phyloP scores from a whole-genome alignment of 495 filamentous ascomycete genomes.

The Halenospora varia region DNA sequence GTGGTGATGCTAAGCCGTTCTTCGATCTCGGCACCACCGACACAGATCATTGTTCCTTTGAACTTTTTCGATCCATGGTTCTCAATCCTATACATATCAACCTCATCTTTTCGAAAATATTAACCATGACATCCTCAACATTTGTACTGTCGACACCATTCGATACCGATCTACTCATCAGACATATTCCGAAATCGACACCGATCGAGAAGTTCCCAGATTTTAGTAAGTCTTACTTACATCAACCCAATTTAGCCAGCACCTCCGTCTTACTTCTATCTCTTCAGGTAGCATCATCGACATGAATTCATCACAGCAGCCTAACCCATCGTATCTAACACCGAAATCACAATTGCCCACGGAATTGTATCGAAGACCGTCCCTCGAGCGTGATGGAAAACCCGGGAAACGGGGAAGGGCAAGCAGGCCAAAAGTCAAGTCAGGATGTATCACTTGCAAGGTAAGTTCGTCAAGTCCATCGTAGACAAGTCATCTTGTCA shows the following conservation, averaged over 20 bases:
- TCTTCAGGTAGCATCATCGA: not conserved
- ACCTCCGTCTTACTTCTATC: not conserved
- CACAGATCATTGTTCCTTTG: constrained; percentile 5
- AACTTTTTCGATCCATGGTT: not conserved
- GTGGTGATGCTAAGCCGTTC: constrained; percentile 7
- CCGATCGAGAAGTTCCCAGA: not conserved
- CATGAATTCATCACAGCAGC: not conserved
- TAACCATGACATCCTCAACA: not conserved
- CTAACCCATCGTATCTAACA: not conserved
- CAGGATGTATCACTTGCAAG: constrained; percentile 25
- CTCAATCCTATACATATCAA: constrained; percentile 5
- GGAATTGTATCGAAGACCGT: constrained; percentile 6
- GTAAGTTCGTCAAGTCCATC: constrained; percentile 3
- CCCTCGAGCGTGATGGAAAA: constrained; percentile 5
- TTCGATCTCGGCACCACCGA: constrained; percentile 12
- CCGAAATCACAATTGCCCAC: not conserved
- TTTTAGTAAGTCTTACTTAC: not conserved
- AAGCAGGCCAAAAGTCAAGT: constrained; percentile 22
- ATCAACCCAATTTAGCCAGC: not conserved
- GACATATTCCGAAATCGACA: not conserved
- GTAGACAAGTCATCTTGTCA: no score
- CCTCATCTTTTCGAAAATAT: not conserved
- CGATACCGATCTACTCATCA: not conserved
- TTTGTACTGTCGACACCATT: not conserved
- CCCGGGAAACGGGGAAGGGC: constrained; percentile 11